Base-by-base conservation (phyloP, 345 rosid genomes). In the Lepidium aucheri region DNA sequence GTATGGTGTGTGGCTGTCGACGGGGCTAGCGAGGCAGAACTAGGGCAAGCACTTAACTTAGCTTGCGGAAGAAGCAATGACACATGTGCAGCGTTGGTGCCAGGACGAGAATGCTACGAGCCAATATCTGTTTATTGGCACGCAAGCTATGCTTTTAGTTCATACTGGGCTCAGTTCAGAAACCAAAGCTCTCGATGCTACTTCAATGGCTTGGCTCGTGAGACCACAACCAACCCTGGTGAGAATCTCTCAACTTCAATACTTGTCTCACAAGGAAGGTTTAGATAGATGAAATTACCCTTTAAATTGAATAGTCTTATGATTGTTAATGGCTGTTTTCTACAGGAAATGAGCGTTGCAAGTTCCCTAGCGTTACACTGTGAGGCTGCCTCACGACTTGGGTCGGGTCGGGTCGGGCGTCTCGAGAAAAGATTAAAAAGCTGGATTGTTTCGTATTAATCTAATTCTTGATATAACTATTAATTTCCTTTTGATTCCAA, bases 81-180 rank as follows among this genome's bases (percentile, higher is more conserved):
- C 11, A 86, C 81, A 4, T 87, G 97, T 42, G 82, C 79, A 1
- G 76, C 85, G 6, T 66, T 90, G 55, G 65, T 53, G 16, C 84
- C 90, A 0, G 92, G 90, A 5, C 73, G 52, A 40, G 85, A 77
- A 57, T 90, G 92, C 49, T 82, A 83, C 4, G 78, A 83, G 43
- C 97, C 92, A 0, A 51, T 86, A 0, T 80, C 84, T 2, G 38
- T 79, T 10, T 11, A 33, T 46, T 76, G 76, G 90, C 92, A 84
- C 8, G 86, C 95, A 3, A 87, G 84, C 63, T 90, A 79, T 22
- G 97, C 97, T 0, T 90, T 90, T 62, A 87, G 92, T 76, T 83
- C 95, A 0, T 83, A 84, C 26, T 86, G 92, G 95, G 79, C 92
- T 8, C 68, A 73, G 63, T 85, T 80, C 56, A 68, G 84, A 63